These are phyloP conservation scores for Magnaporthiopsis rhizophila DNA, from an alignment of 2,329 filamentous ascomycete species.

Conservation along the genomic window DNA sequence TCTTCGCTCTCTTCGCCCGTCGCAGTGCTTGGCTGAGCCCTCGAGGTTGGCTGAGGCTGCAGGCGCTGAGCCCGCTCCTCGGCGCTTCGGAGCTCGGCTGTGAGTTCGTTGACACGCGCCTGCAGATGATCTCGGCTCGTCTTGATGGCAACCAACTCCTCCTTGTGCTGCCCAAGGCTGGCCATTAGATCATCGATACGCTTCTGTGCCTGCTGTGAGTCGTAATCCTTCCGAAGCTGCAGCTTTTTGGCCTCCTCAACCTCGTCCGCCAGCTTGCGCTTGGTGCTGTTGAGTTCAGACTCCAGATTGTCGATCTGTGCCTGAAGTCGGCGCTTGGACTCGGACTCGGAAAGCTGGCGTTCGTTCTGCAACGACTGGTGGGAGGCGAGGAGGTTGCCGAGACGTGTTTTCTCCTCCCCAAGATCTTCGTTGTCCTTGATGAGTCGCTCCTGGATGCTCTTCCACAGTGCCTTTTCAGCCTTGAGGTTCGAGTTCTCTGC, in stretches of 20 bases:
- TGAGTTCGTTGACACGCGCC: conserved; percentile 78
- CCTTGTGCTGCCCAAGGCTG: conserved; percentile 70
- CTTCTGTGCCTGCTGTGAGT: conserved; percentile 79
- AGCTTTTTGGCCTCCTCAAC: conserved; percentile 77
- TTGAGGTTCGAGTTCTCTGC: conserved; percentile 90
- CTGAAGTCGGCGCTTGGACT: conserved; percentile 73
- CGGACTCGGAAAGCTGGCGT: conserved; percentile 74
- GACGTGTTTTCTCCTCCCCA: conserved; percentile 72
- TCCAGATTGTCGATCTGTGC: conserved; percentile 71
- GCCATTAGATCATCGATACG: conserved; percentile 85
- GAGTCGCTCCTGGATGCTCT: conserved; percentile 82
- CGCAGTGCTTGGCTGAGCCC: conserved; percentile 34
- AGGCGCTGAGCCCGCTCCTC: conserved; percentile 80
- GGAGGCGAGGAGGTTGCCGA: conserved; percentile 75
- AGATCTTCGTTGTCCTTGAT: conserved; percentile 81
- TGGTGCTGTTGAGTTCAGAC: conserved; percentile 66
- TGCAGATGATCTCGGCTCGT: conserved; percentile 86
- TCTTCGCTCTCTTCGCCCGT: conserved; percentile 32
- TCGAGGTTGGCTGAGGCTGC: conserved; percentile 67
- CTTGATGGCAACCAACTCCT: conserved; percentile 79
- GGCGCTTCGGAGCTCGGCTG: conserved; percentile 77
- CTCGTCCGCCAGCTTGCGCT: conserved; percentile 77
- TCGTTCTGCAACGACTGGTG: conserved; percentile 89
- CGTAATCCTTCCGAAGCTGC: conserved; percentile 79
- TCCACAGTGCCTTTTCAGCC: conserved; percentile 91